These are phyloP conservation scores for Pneumocystis murina DNA, from an alignment of 1,139 yeast genomes.

Conservation along the genomic window DNA sequence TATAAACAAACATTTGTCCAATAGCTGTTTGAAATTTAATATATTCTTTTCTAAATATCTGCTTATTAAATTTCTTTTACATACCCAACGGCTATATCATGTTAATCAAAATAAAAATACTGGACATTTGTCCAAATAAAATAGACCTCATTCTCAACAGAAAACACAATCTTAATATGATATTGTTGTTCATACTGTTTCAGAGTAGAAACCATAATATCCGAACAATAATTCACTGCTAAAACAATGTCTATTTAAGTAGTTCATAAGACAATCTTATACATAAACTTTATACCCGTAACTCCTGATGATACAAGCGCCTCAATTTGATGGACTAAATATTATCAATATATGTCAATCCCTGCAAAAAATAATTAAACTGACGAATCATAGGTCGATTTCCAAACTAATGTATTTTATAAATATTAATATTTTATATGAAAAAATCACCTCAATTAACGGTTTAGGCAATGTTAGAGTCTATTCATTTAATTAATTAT, in stretches of 20 bases:
- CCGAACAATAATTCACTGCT: conserved; percentile 99
- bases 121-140: background rate
- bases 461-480: conserved; percentile 97
- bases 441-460: conserved; percentile 47
- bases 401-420: conserved; percentile 39
- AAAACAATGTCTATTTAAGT: conserved; percentile 59
- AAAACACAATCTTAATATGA: conserved; percentile 89
- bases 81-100: background rate
- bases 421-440: background rate
- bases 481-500: background rate
- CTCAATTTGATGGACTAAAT: conserved; percentile 76
- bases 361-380: background rate
- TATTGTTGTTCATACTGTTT: conserved; percentile 85
- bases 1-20: no score
- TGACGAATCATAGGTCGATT: conserved; percentile 59
- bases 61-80: background rate
- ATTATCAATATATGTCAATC: conserved; percentile 36
- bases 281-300: conserved; percentile 27
- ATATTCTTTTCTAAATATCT: background rate
- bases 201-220: conserved; percentile 92
- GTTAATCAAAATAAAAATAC: background rate
- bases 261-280: background rate
- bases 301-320: conserved; percentile 97
- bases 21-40: no score
- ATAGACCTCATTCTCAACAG: conserved; percentile 73